A percentile compares a stretch with the other conserved stretches of the same genome.
These are phyloP conservation scores for Lactuca sativa DNA, from an alignment of 129 eudicot species.

Conservation along the genomic window DNA sequence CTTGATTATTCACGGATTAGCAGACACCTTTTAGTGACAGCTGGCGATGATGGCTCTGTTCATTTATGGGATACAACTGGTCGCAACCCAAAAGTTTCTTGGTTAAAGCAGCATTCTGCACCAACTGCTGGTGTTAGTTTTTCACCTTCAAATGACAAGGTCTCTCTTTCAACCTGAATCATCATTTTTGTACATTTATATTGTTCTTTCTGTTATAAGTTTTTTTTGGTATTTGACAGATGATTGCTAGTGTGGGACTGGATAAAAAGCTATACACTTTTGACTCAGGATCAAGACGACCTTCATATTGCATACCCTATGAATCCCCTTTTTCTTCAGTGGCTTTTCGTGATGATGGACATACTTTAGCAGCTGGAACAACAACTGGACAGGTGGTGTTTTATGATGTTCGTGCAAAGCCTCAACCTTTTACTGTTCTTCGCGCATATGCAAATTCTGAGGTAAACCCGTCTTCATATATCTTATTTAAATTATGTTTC, in stretches of 20 bases:
- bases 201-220: conserved; percentile 1
- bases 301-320: conserved; percentile 64
- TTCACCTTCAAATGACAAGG: conserved; percentile 97
- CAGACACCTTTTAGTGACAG: conserved; percentile 96
- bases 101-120: conserved; percentile 97
- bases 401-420: conserved; percentile 94
- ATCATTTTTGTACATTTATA: conserved; percentile 14
- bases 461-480: conserved; percentile 33
- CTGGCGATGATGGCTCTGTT: conserved; percentile 99
- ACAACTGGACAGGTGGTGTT: conserved; percentile 89
- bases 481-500: not conserved
- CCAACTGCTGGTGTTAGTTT: conserved; percentile 95
- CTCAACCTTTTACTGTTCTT: conserved; percentile 84
- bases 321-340: conserved; percentile 94
- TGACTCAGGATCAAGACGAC: conserved; percentile 69
- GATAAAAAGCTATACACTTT: conserved; percentile 91
- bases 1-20: conserved; percentile 98
- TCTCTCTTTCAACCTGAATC: conserved; percentile 12
- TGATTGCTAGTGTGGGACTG: conserved; percentile 87
- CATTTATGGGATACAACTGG: conserved; percentile 97
- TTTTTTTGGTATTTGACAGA: conserved; percentile 39
- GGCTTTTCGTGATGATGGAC: conserved; percentile 91
- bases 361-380: conserved; percentile 90
- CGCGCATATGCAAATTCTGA: conserved; percentile 91
- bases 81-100: conserved; percentile 79